Evolutionary conservation across 495 filamentous ascomycete genomes (phyloP).

Genomic region (Rusavskia elegans): DNA sequence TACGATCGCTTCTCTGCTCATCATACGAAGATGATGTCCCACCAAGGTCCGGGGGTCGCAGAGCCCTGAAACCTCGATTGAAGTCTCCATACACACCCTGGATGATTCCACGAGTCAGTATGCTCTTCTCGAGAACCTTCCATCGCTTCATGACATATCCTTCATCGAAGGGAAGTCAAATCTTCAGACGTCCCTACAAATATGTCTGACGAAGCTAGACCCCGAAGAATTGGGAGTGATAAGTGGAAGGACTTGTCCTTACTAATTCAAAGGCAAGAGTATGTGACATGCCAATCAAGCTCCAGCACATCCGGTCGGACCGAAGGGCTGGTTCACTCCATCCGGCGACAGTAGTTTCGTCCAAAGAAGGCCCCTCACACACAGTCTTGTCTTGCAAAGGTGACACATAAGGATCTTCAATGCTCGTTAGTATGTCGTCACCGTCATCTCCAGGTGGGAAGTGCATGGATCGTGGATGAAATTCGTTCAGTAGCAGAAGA

Average conservation of each 20-base stretch:
- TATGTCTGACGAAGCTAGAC: too few species aligned
- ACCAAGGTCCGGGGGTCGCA: too few species aligned
- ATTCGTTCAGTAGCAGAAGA: slow-evolving; percentile 83
- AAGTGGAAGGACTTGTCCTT: too few species aligned
- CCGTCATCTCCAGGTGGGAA: slow-evolving; percentile 81
- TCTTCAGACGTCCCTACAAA: too few species aligned
- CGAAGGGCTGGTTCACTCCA: slow-evolving; percentile 96
- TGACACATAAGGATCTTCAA: slow-evolving; percentile 27
- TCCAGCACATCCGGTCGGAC: slow-evolving; percentile 97
- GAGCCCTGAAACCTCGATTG: not conserved
- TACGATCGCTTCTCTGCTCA: slow-evolving; percentile 49
- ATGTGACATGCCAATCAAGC: slow-evolving; percentile 81
- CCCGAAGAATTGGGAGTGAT: too few species aligned
- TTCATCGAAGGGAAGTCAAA: too few species aligned
- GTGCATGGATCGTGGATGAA: slow-evolving; percentile 89
- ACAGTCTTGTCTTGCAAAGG: not conserved
- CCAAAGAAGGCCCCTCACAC: slow-evolving; percentile 2
- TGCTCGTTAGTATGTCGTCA: slow-evolving; percentile 36
- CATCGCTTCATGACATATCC: too few species aligned
- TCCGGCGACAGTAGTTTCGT: slow-evolving; percentile 56
- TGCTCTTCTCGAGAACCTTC: too few species aligned
- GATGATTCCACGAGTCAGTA: too few species aligned
- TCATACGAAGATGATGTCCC: not conserved
- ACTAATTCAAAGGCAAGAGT: slow-evolving; percentile 73
- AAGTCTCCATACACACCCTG: slow-evolving; percentile 69